A percentile compares a stretch with the other conserved stretches of the same genome.
These are phyloP conservation scores for Solanum gracilifrons DNA, from an alignment of 257 asterid species.

Conservation along the genomic window DNA sequence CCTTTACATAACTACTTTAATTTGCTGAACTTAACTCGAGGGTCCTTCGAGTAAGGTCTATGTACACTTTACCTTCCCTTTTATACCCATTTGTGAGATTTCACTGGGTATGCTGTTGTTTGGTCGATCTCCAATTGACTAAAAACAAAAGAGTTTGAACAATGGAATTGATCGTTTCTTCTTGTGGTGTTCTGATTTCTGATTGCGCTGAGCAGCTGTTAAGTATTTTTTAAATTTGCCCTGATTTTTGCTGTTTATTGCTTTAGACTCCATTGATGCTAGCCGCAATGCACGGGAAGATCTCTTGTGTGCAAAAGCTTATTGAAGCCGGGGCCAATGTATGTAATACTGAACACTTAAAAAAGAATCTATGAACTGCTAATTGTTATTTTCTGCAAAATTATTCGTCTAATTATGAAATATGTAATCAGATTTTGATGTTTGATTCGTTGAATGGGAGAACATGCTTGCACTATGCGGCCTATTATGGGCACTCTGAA, in stretches of 20 bases:
- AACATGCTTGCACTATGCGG: constrained; percentile 96
- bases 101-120: background rate
- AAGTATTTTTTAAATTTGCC: background rate
- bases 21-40: background rate
- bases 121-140: background rate
- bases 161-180: background rate
- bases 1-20: background rate
- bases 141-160: background rate
- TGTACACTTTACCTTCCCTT: background rate
- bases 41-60: background rate
- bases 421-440: constrained; percentile 59
- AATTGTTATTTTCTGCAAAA: background rate
- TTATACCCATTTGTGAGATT: background rate
- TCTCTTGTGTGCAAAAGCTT: constrained; percentile 67
- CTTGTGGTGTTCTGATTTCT: background rate
- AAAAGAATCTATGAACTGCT: background rate
- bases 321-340: constrained; percentile 94
- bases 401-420: constrained; percentile 1
- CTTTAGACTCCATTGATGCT: constrained; percentile 91
- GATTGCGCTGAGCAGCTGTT: background rate
- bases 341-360: constrained; percentile 9
- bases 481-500: constrained; percentile 78
- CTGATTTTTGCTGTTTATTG: constrained; percentile 11
- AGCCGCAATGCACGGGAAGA: constrained; percentile 98
- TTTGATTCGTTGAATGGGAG: constrained; percentile 81